Evolutionary conservation across 371 early-diverging fungal genomes (phyloP), one percentile per base, ranked within the genome.

Genomic region (Blyttiomyces sp.): DNA sequence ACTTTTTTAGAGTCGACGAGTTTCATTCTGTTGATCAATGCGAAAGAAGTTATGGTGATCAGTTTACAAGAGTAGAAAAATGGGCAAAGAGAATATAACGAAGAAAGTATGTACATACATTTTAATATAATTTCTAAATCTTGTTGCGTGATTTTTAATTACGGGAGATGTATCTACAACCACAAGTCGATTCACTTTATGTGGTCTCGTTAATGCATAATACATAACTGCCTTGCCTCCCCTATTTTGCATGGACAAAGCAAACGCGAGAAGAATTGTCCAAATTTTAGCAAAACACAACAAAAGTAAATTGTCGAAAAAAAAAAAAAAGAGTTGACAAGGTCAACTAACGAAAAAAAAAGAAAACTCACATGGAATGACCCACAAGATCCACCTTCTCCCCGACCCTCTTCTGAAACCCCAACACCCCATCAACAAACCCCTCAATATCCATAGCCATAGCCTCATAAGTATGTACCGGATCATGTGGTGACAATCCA

Each of bases 311-410:
- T n/a, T n/a, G n/a, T n/a, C n/a, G n/a, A n/a, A n/a, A n/a, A n/a
- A n/a, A n/a, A n/a, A n/a, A n/a, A n/a, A n/a, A n/a, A n/a, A n/a
- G n/a, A n/a, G n/a, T n/a, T n/a, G n/a, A n/a, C n/a, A n/a, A n/a
- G n/a, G n/a, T n/a, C n/a, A n/a, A n/a, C n/a, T n/a, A n/a, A n/a
- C n/a, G n/a, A n/a, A n/a, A n/a, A n/a, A n/a, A n/a, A n/a, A n/a
- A n/a, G n/a, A n/a, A n/a, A n/a, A 80, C 89, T 54, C 44, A 68
- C 73, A 95, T 93, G 11, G 94, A 94, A 64, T 96, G 96, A 1
- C 96, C 96, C 35, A 96, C 61, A 17, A 95, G 54, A 23, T 87
- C 67, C 0, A 87, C 81, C 0, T 61, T 54, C 0, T 75, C 66
- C 13, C 44, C n/a, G 5, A 32, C 60, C 16, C 43, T 27, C 17